Conservation (phyloP, 2,329 filamentous ascomycete species). For the Monosporascus ibericus region DNA sequence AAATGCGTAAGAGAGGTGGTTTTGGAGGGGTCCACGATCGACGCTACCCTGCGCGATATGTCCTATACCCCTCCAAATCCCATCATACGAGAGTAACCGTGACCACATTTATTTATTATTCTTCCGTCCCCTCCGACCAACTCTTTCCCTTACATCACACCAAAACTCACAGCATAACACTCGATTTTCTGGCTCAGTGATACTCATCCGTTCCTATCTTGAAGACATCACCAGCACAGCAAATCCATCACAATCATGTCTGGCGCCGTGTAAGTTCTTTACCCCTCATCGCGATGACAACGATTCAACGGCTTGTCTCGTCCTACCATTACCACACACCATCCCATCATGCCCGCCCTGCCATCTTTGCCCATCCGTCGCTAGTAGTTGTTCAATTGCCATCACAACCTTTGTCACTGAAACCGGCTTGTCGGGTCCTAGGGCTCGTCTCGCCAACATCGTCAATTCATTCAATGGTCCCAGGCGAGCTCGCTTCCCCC, state of each 20-base stretch:
- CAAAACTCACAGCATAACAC: neutral
- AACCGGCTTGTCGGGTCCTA: constrained; percentile 34
- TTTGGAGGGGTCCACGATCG: neutral
- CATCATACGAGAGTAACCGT: constrained; percentile 25
- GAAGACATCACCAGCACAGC: neutral
- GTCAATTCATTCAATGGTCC: constrained; percentile 55
- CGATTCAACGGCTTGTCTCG: constrained; percentile 10
- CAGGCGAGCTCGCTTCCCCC: constrained; percentile 34
- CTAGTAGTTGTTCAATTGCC: constrained; percentile 13
- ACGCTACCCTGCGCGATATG: constrained; percentile 1
- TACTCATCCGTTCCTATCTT: neutral
- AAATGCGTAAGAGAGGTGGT: neutral
- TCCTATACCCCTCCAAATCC: constrained; percentile 5
- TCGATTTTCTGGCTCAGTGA: neutral
- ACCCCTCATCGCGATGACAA: constrained; percentile 12
- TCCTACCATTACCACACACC: neutral
- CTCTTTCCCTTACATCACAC: constrained; percentile 6
- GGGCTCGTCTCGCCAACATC: constrained; percentile 69
- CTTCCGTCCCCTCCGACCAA: constrained; percentile 4
- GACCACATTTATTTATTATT: neutral
- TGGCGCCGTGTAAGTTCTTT: constrained; percentile 61
- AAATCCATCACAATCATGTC: constrained; percentile 45
- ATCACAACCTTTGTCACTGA: constrained; percentile 25
- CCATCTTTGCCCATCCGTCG: neutral
- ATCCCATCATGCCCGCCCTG: neutral